phyloP scores from a whole-genome alignment of 768 basidiomycete species.

The Podaxis rugospora region DNA sequence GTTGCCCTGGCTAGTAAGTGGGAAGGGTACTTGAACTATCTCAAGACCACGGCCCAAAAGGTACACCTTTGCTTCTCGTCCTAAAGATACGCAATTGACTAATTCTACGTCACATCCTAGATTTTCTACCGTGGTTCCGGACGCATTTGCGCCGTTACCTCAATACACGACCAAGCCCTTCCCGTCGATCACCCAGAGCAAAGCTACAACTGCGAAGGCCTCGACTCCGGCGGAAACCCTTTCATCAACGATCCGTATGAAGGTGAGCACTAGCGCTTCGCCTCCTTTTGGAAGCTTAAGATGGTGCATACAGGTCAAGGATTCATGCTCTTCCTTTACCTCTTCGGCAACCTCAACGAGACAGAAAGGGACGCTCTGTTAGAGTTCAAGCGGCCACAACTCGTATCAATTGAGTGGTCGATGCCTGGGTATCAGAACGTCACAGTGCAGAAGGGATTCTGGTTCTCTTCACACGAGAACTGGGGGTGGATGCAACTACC shows the following conservation, averaged over 20 bases:
- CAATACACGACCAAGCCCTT: slow-evolving; percentile 18
- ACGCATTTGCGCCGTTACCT: slow-evolving; percentile 19
- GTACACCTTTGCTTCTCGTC: neutral
- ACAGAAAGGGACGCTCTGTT: slow-evolving; percentile 15
- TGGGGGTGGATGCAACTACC: slow-evolving; percentile 22
- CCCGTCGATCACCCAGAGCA: slow-evolving; percentile 18
- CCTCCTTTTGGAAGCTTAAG: neutral
- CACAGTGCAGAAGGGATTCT: slow-evolving; percentile 22
- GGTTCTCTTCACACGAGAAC: slow-evolving; percentile 23
- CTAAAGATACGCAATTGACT: neutral
- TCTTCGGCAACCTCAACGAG: slow-evolving; percentile 14
- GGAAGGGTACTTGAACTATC: slow-evolving; percentile 18
- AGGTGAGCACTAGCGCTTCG: slow-evolving; percentile 6
- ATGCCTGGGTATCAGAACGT: slow-evolving; percentile 13
- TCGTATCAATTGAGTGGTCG: slow-evolving; percentile 17
- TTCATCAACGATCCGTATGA: slow-evolving; percentile 21
- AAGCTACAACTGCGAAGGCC: slow-evolving; percentile 20
- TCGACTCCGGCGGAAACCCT: slow-evolving; percentile 11
- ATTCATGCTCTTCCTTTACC: slow-evolving; percentile 20
- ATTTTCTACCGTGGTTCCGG: slow-evolving; percentile 21
- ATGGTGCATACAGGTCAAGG: slow-evolving; percentile 13
- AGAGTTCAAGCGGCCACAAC: slow-evolving; percentile 19
- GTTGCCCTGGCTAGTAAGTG: slow-evolving; percentile 14
- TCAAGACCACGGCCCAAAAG: slow-evolving; percentile 15
- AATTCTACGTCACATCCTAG: neutral